A percentile compares a stretch with the other conserved stretches of the same genome.
These are phyloP conservation scores for Mortierella sp. DNA, from an alignment of 371 early-diverging fungal genomes.

Conservation along the genomic window DNA sequence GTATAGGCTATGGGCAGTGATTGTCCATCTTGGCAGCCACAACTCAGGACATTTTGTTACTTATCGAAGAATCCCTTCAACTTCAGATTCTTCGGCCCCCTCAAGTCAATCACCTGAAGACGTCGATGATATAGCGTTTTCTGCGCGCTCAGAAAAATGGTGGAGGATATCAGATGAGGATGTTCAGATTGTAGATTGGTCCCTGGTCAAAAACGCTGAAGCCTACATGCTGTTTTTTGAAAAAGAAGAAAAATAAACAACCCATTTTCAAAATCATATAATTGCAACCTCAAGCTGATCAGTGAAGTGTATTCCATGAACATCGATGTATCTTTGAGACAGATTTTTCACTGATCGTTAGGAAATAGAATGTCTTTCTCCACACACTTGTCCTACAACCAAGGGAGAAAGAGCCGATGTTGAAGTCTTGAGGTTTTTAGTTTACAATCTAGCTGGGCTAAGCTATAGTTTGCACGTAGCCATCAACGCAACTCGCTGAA, in stretches of 20 bases:
- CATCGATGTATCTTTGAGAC: no score
- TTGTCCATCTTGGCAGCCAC: slow-evolving; percentile 78
- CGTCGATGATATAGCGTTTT: not conserved
- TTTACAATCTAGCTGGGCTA: no score
- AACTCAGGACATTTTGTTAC: slow-evolving; percentile 81
- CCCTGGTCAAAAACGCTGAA: slow-evolving; percentile 64
- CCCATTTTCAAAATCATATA: not conserved
- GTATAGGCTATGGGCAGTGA: slow-evolving; percentile 71
- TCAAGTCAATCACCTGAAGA: not conserved
- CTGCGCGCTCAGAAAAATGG: slow-evolving; percentile 58
- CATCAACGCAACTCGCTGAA: no score
- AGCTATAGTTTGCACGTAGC: no score
- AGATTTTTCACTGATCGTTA: no score
- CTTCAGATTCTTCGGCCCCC: not conserved
- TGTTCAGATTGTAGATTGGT: slow-evolving; percentile 64
- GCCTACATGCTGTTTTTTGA: slow-evolving; percentile 84
- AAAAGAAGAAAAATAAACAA: slow-evolving; percentile 29
- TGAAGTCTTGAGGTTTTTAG: no score
- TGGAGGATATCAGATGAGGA: slow-evolving; percentile 78
- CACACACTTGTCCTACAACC: no score
- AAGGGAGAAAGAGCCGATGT: no score
- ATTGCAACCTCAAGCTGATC: not conserved
- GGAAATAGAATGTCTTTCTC: no score
- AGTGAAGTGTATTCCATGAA: no score
- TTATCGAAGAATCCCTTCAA: slow-evolving; percentile 63